Evolutionary conservation across 768 basidiomycete genomes (phyloP), one percentile per base, ranked within the genome.

Genomic region (Russula sp.): DNA sequence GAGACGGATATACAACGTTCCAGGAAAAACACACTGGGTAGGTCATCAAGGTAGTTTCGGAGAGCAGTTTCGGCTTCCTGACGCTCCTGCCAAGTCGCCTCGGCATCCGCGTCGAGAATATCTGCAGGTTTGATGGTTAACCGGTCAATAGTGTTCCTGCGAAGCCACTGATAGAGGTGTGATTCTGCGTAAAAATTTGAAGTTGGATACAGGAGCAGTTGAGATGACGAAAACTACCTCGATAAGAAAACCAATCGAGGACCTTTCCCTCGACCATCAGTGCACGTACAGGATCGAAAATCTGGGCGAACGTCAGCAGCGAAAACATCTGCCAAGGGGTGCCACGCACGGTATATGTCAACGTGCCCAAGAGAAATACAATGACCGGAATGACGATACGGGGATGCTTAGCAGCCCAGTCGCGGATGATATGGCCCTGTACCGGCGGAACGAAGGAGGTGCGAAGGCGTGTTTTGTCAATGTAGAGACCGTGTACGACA

Each of bases 231-330:
- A 26, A 60, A 77, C 1, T 71, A 89, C 90, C 81, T 73, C 81
- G 80, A 68, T 87, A 84, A 69, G 96, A 87, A 70, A 97, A 94
- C 82, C 91, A 91, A 48, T 92, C 81, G 51, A 89, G 77, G 70
- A 97, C 79, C 70, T 93, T 91, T 28, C 84, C 84, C 76, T 92
- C 82, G 0, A 98, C 83, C 79, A 87, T 92, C 63, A 93, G 78
- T 2, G 86, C 83, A 30, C 96, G 87, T 48, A 99, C 83, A 2
- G 94, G 94, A 74, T 98, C 94, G 71, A 98, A 97, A 57, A 98
- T 84, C 90, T 96, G 66, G 66, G 0, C 16, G 62, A 63, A 60
- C n/a, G 48, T 51, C n/a, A 5, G 53, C 9, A 22, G 30, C 22
- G 22, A n/a, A 32, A 64, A 30, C 62, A 52, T 10, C 11, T 30